Percentiles rank a stretch among this genome's conserved stretches.
Evolutionary conservation across 352 stramenopile genomes (phyloP).

Genomic region (Globisporangium recalcitrans): DNA sequence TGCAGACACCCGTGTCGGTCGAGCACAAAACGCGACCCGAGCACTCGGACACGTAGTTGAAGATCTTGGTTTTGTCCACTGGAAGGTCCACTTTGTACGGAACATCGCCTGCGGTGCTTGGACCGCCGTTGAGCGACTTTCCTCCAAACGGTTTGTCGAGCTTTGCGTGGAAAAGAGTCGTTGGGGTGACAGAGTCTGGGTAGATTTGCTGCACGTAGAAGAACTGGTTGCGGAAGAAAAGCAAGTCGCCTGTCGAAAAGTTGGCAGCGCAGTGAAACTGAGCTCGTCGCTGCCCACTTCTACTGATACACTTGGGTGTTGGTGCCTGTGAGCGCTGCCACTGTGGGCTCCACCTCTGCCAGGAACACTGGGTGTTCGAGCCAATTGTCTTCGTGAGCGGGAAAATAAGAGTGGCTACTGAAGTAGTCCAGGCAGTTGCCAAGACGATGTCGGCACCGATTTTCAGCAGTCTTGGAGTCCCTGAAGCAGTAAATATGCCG

Average conservation of each 20-base stretch:
- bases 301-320: too few species aligned
- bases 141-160: slow-evolving; percentile 52
- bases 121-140: slow-evolving; percentile 18
- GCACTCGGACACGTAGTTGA: slow-evolving; percentile 73
- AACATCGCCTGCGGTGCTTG: background rate
- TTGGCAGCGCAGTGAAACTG: slow-evolving; percentile 7
- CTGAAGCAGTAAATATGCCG: too few species aligned
- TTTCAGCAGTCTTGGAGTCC: too few species aligned
- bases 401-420: background rate
- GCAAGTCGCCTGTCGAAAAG: slow-evolving; percentile 21
- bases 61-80: slow-evolving; percentile 25
- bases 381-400: slow-evolving; percentile 21
- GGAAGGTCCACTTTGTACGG: slow-evolving; percentile 35
- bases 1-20: slow-evolving; percentile 63
- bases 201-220: slow-evolving; percentile 30
- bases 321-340: slow-evolving; percentile 12
- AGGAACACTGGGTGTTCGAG: slow-evolving; percentile 16
- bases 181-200: background rate
- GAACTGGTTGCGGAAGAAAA: slow-evolving; percentile 67
- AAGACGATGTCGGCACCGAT: slow-evolving; percentile 23
- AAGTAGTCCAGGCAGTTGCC: background rate
- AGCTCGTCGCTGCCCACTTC: too few species aligned
- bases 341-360: slow-evolving; percentile 1
- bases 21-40: slow-evolving; percentile 67
- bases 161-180: slow-evolving; percentile 13